Conservation (phyloP, 2,329 filamentous ascomycete species). For the Septoria petroselini region DNA sequence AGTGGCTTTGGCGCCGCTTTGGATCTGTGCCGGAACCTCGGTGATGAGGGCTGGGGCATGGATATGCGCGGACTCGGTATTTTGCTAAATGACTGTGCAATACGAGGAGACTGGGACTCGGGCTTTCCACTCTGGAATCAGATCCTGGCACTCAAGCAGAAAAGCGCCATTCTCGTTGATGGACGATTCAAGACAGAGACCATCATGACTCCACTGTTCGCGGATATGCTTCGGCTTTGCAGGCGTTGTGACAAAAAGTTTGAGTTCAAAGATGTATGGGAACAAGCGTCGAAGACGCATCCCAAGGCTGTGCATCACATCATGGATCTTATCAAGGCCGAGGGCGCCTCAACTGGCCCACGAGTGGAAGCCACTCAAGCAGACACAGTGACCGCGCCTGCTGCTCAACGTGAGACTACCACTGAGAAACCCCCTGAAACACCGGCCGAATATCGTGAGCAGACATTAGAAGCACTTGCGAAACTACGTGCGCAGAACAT, state of each 20-base stretch:
- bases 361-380: no score
- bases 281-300: conserved; percentile 10
- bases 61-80: conserved; percentile 40
- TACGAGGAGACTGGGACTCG: conserved; percentile 39
- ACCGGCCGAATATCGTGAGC: neutral
- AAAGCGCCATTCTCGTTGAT: conserved; percentile 17
- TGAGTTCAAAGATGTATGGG: conserved; percentile 20
- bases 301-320: neutral
- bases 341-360: neutral
- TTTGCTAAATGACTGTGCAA: conserved; percentile 44
- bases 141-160: conserved; percentile 34
- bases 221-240: conserved; percentile 31
- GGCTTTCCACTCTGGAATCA: conserved; percentile 45
- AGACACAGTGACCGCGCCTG: no score
- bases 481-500: neutral
- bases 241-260: conserved; percentile 18
- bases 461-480: conserved; percentile 1
- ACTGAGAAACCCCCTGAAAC: no score
- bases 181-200: conserved; percentile 8
- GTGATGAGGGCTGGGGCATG: conserved; percentile 47
- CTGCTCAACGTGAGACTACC: no score
- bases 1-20: conserved; percentile 46
- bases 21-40: conserved; percentile 44
- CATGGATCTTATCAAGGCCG: neutral
- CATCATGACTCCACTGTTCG: conserved; percentile 23